Evolutionary conservation across 208 protist genomes (phyloP).

Genomic region (Leishmania gerbilli): DNA sequence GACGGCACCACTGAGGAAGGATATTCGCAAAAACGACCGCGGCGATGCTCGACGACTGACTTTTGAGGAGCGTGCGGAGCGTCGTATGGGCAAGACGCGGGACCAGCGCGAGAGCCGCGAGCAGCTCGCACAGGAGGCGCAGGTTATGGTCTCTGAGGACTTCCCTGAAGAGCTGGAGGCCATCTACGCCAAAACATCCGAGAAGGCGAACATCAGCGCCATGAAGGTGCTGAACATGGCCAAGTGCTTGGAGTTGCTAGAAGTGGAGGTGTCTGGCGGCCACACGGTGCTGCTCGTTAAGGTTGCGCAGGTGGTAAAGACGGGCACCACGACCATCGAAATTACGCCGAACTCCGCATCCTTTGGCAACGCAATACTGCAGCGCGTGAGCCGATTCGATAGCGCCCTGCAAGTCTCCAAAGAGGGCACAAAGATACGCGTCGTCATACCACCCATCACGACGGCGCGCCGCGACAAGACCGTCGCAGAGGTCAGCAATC

Average conservation of each 20-base stretch:
- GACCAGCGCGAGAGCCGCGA: conserved; percentile 65
- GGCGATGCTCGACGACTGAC: conserved; percentile 76
- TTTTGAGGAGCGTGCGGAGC: conserved; percentile 85
- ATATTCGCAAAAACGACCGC: conserved; percentile 68
- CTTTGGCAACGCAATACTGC: conserved; percentile 60
- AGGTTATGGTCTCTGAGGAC: conserved; percentile 66
- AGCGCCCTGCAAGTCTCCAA: conserved; percentile 68
- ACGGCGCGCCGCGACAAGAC: conserved; percentile 72
- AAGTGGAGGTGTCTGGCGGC: conserved; percentile 67
- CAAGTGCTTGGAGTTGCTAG: conserved; percentile 82
- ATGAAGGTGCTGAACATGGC: conserved; percentile 91
- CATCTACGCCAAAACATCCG: conserved; percentile 56
- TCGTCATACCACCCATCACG: conserved; percentile 70
- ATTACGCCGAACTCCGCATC: conserved; percentile 57
- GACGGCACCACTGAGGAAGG: conserved; percentile 44
- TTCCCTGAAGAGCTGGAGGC: conserved; percentile 77
- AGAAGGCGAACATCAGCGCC: conserved; percentile 77
- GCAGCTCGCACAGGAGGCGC: conserved; percentile 70
- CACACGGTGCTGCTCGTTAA: conserved; percentile 69
- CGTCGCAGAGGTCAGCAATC: conserved; percentile 49
- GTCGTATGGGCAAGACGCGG: conserved; percentile 69
- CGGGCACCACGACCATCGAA: conserved; percentile 61
- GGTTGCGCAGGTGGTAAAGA: conserved; percentile 81
- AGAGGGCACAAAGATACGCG: conserved; percentile 67
- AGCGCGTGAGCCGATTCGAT: conserved; percentile 80